phyloP scores from a whole-genome alignment of 305 asterid species.

The Solanum hybrid region DNA sequence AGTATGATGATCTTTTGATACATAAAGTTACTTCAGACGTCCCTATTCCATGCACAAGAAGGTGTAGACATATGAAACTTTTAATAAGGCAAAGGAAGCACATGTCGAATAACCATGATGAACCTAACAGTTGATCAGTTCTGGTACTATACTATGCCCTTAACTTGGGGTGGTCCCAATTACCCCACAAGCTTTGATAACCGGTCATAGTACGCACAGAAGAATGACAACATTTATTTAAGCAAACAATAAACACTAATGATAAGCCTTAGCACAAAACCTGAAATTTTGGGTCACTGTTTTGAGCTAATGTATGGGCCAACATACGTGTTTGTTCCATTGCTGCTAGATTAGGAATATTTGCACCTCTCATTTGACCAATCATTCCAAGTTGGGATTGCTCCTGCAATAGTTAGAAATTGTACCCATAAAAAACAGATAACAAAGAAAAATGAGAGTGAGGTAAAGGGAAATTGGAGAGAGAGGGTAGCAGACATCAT shows the following conservation, averaged over 20 bases:
- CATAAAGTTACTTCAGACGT: not conserved
- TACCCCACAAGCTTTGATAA: not conserved
- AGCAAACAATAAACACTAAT: not conserved
- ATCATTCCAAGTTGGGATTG: conserved; percentile 65
- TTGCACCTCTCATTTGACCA: conserved; percentile 63
- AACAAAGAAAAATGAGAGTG: not conserved
- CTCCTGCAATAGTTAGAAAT: conserved; percentile 47
- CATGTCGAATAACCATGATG: not conserved
- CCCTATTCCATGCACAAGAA: not conserved
- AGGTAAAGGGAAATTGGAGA: not conserved
- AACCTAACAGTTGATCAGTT: not conserved
- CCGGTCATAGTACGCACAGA: not conserved
- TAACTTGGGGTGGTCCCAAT: not conserved
- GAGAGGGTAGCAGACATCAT: not conserved
- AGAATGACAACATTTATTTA: not conserved
- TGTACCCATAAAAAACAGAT: conserved; percentile 4
- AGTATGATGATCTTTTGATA: not conserved
- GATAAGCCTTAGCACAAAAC: conserved; percentile 19
- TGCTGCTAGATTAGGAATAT: conserved; percentile 55
- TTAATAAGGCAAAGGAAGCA: not conserved
- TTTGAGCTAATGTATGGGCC: conserved; percentile 92
- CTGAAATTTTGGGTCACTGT: conserved; percentile 96
- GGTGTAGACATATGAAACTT: not conserved
- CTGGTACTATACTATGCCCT: not conserved
- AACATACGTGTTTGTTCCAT: conserved; percentile 94